Conservation (phyloP, 1,139 yeast genomes). For the Debaryomyces sp. region DNA sequence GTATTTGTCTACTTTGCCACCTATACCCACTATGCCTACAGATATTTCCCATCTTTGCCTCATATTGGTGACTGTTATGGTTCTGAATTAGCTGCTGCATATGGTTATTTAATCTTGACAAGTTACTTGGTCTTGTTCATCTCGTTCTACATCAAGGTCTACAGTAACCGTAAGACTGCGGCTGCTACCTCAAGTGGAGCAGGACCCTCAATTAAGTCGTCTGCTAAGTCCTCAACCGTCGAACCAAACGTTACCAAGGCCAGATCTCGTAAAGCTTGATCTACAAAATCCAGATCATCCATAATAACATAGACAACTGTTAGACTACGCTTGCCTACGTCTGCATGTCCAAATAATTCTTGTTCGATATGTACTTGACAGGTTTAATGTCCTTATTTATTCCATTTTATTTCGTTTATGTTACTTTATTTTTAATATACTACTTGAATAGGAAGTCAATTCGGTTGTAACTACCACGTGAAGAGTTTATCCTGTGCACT, state of each 20-base stretch:
- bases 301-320: background rate
- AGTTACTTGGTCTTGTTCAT: conserved; percentile 89
- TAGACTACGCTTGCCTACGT: background rate
- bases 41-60: conserved; percentile 66
- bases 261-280: conserved; percentile 17
- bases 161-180: conserved; percentile 48
- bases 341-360: background rate
- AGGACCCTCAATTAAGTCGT: conserved; percentile 8
- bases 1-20: conserved; percentile 91
- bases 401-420: conserved; percentile 1
- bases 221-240: conserved; percentile 9
- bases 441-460: conserved; percentile 1
- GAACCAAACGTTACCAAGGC: conserved; percentile 21
- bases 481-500: too few species aligned
- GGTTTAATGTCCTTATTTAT: conserved; percentile 1
- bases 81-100: conserved; percentile 87
- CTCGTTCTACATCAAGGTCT: conserved; percentile 88
- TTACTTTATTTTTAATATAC: background rate
- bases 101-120: conserved; percentile 87
- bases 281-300: background rate
- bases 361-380: background rate
- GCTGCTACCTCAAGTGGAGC: conserved; percentile 13
- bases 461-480: background rate
- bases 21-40: conserved; percentile 72
- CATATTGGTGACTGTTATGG: conserved; percentile 90